phyloP scores from a whole-genome alignment of 75 land plant genomes.

The Pseudotsuga menziesii region DNA sequence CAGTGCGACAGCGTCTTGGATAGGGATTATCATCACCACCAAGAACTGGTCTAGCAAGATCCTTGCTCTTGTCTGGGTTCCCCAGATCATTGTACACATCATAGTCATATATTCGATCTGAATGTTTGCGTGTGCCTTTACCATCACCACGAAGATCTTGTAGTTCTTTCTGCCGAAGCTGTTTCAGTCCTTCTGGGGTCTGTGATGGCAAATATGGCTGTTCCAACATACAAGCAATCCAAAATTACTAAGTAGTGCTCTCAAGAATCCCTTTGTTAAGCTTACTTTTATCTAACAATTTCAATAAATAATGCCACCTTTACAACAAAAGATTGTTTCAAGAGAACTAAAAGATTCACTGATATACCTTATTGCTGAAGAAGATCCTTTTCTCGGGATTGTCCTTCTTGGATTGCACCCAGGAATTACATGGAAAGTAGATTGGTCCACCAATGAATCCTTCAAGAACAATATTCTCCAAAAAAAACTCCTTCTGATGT shows the following conservation, averaged over 20 bases:
- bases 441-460: slow-evolving; percentile 51
- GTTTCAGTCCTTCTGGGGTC: slow-evolving; percentile 73
- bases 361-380: slow-evolving; percentile 63
- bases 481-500: slow-evolving; percentile 66
- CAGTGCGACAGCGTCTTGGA: slow-evolving; percentile 86
- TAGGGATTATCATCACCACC: slow-evolving; percentile 70
- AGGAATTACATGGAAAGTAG: slow-evolving; percentile 76
- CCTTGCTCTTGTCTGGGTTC: slow-evolving; percentile 62
- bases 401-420: slow-evolving; percentile 68
- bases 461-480: slow-evolving; percentile 69
- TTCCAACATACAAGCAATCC: not conserved
- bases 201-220: slow-evolving; percentile 75
- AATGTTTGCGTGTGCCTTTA: slow-evolving; percentile 50
- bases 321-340: not conserved
- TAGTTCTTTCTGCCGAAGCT: slow-evolving; percentile 59
- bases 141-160: slow-evolving; percentile 66
- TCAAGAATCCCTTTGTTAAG: not conserved
- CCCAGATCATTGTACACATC: slow-evolving; percentile 93
- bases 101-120: slow-evolving; percentile 77
- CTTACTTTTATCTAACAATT: not conserved
- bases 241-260: not conserved
- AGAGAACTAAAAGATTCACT: not conserved
- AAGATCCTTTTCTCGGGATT: slow-evolving; percentile 52
- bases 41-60: slow-evolving; percentile 52
- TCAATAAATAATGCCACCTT: not conserved